A percentile compares a stretch with the other conserved stretches of the same genome.
Conservation (phyloP, 805 yeast genomes). For the Myxozyma nipponensis region DNA sequence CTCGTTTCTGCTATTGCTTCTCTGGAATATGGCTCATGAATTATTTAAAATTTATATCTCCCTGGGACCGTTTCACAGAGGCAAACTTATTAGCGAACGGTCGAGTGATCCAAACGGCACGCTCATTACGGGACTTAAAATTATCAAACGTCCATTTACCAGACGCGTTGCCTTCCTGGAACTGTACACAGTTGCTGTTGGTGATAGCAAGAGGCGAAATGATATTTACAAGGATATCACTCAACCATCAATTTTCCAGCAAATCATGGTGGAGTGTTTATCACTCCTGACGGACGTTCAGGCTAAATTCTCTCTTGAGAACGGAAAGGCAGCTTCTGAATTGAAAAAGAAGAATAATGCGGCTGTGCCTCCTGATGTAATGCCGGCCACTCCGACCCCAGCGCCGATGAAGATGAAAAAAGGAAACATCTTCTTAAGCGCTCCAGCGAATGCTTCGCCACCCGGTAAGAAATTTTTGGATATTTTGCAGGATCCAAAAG, state of each 20-base stretch:
- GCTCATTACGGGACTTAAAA: conserved; percentile 38
- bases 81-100: conserved; percentile 31
- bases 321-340: background rate
- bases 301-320: conserved; percentile 1
- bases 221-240: conserved; percentile 39
- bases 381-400: conserved; percentile 10
- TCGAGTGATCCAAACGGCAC: conserved; percentile 39
- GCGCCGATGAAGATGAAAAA: conserved; percentile 13
- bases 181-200: conserved; percentile 34
- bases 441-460: conserved; percentile 6
- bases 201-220: conserved; percentile 34
- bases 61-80: conserved; percentile 38
- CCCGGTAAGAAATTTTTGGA: conserved; percentile 20
- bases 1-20: conserved; percentile 16
- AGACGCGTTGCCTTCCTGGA: conserved; percentile 40
- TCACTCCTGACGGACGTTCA: conserved; percentile 24
- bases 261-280: conserved; percentile 31
- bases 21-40: conserved; percentile 30
- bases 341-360: background rate
- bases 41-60: conserved; percentile 37
- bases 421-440: conserved; percentile 19
- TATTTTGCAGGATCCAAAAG: conserved; percentile 30
- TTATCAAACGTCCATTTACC: conserved; percentile 30
- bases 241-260: conserved; percentile 36
- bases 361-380: background rate